phyloP scores from a whole-genome alignment of 2,329 filamentous ascomycete genomes.

The Trichoderma koningii region DNA sequence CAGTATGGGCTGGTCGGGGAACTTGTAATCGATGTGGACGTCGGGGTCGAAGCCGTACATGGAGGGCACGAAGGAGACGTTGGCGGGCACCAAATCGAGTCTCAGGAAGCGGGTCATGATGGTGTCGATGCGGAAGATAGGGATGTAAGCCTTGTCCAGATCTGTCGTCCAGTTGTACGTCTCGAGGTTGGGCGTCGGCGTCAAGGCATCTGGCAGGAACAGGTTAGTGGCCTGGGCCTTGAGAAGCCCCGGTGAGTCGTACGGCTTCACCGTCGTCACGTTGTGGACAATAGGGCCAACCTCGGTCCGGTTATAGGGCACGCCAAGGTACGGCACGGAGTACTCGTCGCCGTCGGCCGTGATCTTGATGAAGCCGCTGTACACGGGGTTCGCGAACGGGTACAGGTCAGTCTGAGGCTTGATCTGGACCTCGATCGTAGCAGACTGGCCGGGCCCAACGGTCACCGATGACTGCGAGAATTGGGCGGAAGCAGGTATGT shows the following conservation, averaged over 20 bases:
- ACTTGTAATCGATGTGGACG: slow-evolving; percentile 4
- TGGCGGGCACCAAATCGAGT: slow-evolving; percentile 6
- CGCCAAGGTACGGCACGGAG: slow-evolving; percentile 9
- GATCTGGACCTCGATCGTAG: slow-evolving; percentile 1
- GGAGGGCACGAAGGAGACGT: slow-evolving; percentile 9
- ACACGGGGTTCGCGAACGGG: slow-evolving; percentile 7
- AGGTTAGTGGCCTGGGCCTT: not conserved
- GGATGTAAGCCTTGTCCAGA: not conserved
- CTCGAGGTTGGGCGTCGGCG: slow-evolving; percentile 2
- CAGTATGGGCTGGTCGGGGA: not conserved
- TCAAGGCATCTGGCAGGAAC: not conserved
- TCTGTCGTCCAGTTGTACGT: not conserved
- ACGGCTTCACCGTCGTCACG: not conserved
- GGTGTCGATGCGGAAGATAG: not conserved
- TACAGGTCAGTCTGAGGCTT: slow-evolving; percentile 7
- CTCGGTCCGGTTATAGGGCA: slow-evolving; percentile 1
- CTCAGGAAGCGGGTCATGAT: slow-evolving; percentile 4
- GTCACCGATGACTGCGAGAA: slow-evolving; percentile 10
- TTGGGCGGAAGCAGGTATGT: not conserved
- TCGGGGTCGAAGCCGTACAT: slow-evolving; percentile 14
- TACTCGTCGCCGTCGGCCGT: not conserved
- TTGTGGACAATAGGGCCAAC: slow-evolving; percentile 12
- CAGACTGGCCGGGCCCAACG: slow-evolving; percentile 1
- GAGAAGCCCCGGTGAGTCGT: not conserved
- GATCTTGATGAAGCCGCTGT: slow-evolving; percentile 5